Conservation (phyloP, 2,329 filamentous ascomycete species). For the Colletotrichum tropicicola region DNA sequence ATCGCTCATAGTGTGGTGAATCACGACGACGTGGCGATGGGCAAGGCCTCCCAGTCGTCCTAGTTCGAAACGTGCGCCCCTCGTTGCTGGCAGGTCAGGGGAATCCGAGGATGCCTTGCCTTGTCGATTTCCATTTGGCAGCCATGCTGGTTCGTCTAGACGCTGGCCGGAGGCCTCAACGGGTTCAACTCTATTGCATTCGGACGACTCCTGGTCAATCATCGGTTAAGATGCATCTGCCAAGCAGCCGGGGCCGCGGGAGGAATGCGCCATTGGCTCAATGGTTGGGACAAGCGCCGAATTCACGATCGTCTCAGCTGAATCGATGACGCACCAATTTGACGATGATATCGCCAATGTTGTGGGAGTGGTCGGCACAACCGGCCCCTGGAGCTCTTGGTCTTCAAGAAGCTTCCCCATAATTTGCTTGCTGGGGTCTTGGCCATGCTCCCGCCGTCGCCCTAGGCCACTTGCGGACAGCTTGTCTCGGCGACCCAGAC, state of each 20-base stretch:
- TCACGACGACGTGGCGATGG: background rate
- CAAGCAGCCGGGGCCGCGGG: background rate
- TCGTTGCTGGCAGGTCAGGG: background rate
- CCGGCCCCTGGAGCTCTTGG: constrained; percentile 14
- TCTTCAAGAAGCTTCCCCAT: constrained; percentile 5
- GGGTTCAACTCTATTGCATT: background rate
- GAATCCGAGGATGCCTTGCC: background rate
- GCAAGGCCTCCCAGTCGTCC: background rate
- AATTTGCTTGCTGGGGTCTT: background rate
- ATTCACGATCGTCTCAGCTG: constrained; percentile 12
- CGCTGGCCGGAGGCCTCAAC: constrained; percentile 16
- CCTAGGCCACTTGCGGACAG: constrained; percentile 11
- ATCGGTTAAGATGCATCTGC: background rate
- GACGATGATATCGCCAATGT: background rate
- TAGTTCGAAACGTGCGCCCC: background rate
- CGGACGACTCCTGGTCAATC: background rate
- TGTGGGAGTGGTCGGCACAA: constrained; percentile 1
- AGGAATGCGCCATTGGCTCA: constrained; percentile 6
- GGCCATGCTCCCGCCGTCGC: background rate
- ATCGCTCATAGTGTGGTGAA: background rate
- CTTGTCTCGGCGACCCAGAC: background rate
- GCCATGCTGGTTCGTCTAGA: background rate
- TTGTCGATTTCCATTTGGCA: background rate
- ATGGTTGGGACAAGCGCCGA: constrained; percentile 9
- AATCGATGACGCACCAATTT: constrained; percentile 27